Conservation (phyloP, 176 grass and related monocot genomes). For the Urochloa ruziziensis region DNA sequence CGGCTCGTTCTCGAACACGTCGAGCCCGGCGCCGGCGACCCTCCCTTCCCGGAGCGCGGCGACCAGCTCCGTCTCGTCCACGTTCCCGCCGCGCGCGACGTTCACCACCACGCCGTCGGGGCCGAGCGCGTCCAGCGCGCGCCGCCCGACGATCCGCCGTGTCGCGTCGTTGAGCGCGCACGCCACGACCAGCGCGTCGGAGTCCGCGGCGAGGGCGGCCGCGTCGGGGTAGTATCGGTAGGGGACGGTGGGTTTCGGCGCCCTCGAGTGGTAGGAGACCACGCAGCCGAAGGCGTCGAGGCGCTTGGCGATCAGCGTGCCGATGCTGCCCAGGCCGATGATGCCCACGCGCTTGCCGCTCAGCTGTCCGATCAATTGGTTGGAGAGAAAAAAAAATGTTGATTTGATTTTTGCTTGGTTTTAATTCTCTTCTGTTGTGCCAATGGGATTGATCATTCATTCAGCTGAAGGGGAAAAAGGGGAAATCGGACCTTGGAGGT, state of each 20-base stretch:
- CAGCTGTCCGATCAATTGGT: constrained; percentile 12
- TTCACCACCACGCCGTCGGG: constrained; percentile 36
- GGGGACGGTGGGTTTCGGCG: neutral
- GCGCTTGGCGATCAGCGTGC: constrained; percentile 50
- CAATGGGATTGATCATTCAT: no score
- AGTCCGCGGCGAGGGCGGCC: constrained; percentile 29
- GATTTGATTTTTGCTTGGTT: neutral
- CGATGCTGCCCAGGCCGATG: constrained; percentile 65
- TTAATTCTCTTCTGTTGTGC: no score
- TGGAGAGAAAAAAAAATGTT: neutral
- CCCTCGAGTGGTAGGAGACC: constrained; percentile 54
- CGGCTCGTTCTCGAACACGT: constrained; percentile 52
- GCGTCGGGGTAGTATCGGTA: constrained; percentile 33
- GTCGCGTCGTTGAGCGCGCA: constrained; percentile 44
- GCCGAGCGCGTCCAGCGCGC: constrained; percentile 42
- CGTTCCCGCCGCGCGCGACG: constrained; percentile 36
- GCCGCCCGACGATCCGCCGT: constrained; percentile 12
- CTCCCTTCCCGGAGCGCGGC: constrained; percentile 31
- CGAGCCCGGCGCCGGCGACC: constrained; percentile 42
- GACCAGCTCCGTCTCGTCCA: constrained; percentile 37
- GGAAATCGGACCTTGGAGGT: constrained; percentile 40
- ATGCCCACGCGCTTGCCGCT: constrained; percentile 60
- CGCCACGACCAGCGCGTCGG: constrained; percentile 37
- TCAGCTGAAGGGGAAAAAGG: no score
- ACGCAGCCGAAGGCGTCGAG: constrained; percentile 47